phyloP scores from a whole-genome alignment of 345 rosid genomes.

The Microthlaspi erraticum region DNA sequence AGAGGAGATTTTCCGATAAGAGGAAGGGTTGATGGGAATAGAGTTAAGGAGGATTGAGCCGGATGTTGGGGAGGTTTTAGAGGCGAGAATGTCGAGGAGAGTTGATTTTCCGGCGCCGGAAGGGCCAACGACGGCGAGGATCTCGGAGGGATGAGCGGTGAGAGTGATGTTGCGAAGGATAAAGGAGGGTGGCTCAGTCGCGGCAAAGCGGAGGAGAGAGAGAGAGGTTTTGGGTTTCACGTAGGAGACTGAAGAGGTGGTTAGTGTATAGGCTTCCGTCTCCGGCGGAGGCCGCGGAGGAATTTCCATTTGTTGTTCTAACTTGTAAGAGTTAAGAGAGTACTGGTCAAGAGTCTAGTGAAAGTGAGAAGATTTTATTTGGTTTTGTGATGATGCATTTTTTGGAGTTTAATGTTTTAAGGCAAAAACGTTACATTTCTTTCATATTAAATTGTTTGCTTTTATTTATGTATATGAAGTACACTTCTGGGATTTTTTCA shows the following conservation, averaged over 20 bases:
- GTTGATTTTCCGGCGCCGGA: conserved; percentile 98
- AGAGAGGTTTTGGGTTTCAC: conserved; percentile 52
- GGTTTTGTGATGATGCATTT: conserved; percentile 16
- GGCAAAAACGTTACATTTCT: conserved; percentile 16
- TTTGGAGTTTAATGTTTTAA: conserved; percentile 25
- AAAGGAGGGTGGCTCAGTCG: conserved; percentile 52
- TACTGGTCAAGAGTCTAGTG: conserved; percentile 23
- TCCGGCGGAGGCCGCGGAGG: conserved; percentile 42
- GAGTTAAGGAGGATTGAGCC: conserved; percentile 77
- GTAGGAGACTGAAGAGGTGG: conserved; percentile 76
- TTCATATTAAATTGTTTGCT: neutral
- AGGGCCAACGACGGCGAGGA: conserved; percentile 95
- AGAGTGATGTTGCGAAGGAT: conserved; percentile 74
- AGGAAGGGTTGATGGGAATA: conserved; percentile 71
- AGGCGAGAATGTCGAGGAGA: conserved; percentile 88
- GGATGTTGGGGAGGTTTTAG: conserved; percentile 73
- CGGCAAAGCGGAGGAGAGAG: conserved; percentile 45
- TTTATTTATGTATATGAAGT: neutral
- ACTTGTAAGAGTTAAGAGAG: conserved; percentile 6
- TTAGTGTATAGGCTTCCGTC: conserved; percentile 54
- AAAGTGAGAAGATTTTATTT: neutral
- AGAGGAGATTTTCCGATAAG: conserved; percentile 82
- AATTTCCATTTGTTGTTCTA: conserved; percentile 31
- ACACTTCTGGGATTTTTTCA: conserved; percentile 24
- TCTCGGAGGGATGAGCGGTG: conserved; percentile 78